Conservation (phyloP, 2,329 filamentous ascomycete species). For the Apiospora kogelbergensis region DNA sequence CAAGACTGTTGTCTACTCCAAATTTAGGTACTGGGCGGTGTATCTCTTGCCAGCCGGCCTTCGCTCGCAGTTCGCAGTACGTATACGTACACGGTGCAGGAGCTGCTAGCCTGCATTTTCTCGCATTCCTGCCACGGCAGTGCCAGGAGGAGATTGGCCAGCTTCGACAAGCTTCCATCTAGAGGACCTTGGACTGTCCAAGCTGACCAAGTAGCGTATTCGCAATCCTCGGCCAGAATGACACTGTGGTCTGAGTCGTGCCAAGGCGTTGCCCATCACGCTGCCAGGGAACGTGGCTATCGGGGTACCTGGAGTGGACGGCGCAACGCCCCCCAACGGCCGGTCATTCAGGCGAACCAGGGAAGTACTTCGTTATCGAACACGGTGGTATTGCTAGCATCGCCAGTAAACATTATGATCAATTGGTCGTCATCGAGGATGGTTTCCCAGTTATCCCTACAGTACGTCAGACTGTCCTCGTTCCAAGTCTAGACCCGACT, state of each 20-base stretch:
- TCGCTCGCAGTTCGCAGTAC: background rate
- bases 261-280: background rate
- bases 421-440: background rate
- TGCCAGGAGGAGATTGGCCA: conserved; percentile 4
- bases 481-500: conserved; percentile 4
- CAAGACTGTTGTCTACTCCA: conserved; percentile 25
- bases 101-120: conserved; percentile 23
- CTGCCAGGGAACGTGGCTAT: conserved; percentile 7
- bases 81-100: conserved; percentile 27
- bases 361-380: background rate
- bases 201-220: conserved; percentile 7
- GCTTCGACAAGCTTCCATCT: conserved; percentile 22
- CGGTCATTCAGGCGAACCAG: background rate
- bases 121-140: conserved; percentile 20
- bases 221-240: background rate
- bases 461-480: conserved; percentile 8
- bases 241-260: conserved; percentile 5
- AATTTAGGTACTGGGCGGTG: conserved; percentile 27
- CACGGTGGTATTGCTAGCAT: conserved; percentile 1
- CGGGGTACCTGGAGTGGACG: background rate
- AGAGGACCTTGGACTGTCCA: conserved; percentile 10
- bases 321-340: background rate
- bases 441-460: conserved; percentile 7
- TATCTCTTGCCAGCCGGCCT: conserved; percentile 22
- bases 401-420: background rate